phyloP scores from a whole-genome alignment of 805 yeast species.

The Pichia eremophila region DNA sequence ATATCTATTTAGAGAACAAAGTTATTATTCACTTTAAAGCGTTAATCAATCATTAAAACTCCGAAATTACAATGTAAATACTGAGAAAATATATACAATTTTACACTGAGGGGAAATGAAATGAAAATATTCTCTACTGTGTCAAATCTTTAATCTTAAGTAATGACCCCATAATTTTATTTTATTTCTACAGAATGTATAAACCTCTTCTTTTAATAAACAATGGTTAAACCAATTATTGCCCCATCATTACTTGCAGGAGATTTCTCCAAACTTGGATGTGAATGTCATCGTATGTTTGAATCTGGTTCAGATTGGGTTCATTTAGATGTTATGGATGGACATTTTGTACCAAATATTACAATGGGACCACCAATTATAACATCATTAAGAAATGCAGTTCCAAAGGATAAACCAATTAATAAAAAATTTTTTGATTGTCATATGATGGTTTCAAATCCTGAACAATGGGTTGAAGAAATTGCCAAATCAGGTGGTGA shows the following conservation, averaged over 20 bases:
- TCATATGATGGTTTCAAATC: conserved; percentile 95
- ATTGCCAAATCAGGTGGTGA: conserved; percentile 93
- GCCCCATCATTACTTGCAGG: conserved; percentile 94
- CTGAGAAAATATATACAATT: no score
- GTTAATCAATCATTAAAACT: no score
- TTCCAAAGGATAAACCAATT: conserved; percentile 42
- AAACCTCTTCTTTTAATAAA: neutral
- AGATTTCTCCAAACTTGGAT: conserved; percentile 82
- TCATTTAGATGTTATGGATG: conserved; percentile 98
- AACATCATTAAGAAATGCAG: conserved; percentile 59
- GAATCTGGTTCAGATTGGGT: conserved; percentile 90
- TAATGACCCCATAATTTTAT: no score
- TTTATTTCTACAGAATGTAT: no score
- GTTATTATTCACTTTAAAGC: no score
- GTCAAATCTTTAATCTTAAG: no score
- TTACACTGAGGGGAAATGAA: no score
- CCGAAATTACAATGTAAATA: no score
- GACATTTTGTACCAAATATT: conserved; percentile 95
- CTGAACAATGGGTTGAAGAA: conserved; percentile 89
- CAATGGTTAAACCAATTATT: conserved; percentile 71
- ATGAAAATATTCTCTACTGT: no score
- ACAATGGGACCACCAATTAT: conserved; percentile 91
- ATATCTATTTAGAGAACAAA: no score
- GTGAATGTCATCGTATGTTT: conserved; percentile 76
- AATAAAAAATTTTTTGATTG: conserved; percentile 54